phyloP scores from a whole-genome alignment of 2,329 filamentous ascomycete species.

The Chrysoporthe puriensis region DNA sequence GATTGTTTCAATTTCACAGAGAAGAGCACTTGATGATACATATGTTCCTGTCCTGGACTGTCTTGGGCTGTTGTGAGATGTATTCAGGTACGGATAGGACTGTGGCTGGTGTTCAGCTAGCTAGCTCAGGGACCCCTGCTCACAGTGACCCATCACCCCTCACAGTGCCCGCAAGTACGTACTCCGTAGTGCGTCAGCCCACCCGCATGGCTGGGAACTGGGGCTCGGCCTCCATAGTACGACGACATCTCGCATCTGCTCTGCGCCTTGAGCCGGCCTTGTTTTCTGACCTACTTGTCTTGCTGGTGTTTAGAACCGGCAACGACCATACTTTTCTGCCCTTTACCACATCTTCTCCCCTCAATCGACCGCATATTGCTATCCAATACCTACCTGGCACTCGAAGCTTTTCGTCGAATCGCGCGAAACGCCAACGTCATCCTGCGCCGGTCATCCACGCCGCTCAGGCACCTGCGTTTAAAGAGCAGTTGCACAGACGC shows the following conservation, averaged over 20 bases:
- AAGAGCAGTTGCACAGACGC: neutral
- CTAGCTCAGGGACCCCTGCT: neutral
- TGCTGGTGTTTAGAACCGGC: neutral
- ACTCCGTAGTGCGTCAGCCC: neutral
- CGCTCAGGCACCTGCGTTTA: neutral
- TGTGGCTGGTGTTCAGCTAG: neutral
- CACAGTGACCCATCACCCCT: neutral
- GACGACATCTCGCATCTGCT: slow-evolving; percentile 6
- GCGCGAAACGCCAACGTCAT: slow-evolving; percentile 8
- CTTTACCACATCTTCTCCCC: neutral
- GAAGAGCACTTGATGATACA: too few relatives aligned
- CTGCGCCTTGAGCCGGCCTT: neutral
- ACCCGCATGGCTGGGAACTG: neutral
- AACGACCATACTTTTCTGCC: neutral
- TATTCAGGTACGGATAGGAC: neutral
- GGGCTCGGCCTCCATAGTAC: slow-evolving; percentile 1
- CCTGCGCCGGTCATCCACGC: neutral
- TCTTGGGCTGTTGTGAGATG: too few relatives aligned
- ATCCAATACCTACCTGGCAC: neutral
- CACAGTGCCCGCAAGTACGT: slow-evolving; percentile 1
- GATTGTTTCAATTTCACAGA: too few relatives aligned
- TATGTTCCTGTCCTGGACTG: too few relatives aligned
- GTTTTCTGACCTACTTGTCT: neutral
- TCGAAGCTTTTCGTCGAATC: neutral
- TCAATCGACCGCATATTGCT: slow-evolving; percentile 1